Evolutionary conservation across 148 eudicot species (phyloP).

Genomic region (Oxyria digyna): DNA sequence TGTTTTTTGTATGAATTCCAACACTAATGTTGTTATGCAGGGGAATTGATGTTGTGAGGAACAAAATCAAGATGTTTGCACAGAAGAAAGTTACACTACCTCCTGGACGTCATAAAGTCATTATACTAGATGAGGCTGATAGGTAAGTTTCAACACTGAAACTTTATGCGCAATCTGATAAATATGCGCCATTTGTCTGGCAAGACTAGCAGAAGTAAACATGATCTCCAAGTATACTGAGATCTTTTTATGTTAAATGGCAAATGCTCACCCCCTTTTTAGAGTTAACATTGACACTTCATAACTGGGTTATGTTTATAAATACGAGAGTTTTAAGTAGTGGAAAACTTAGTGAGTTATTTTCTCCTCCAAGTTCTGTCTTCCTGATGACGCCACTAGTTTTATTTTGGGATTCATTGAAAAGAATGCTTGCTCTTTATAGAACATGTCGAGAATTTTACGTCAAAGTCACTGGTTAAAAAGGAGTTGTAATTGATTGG

Average conservation of each 20-base stretch:
- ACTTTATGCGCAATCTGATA: neutral
- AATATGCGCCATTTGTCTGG: neutral
- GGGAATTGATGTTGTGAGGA: constrained; percentile 96
- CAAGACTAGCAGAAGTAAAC: neutral
- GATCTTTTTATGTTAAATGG: neutral
- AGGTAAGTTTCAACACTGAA: constrained; percentile 34
- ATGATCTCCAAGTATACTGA: neutral
- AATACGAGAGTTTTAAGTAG: neutral
- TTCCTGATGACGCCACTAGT: neutral
- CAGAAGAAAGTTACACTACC: constrained; percentile 95
- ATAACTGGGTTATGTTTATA: neutral
- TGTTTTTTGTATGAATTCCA: neutral
- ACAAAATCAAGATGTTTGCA: constrained; percentile 98
- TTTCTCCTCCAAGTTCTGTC: neutral
- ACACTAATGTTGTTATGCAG: constrained; percentile 17
- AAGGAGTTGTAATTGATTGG: neutral
- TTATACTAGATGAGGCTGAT: constrained; percentile 95
- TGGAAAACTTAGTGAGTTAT: neutral
- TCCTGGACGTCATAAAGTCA: constrained; percentile 78
- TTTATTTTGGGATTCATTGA: neutral
- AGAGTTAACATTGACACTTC: neutral
- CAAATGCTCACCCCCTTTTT: neutral
- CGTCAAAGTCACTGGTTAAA: neutral
- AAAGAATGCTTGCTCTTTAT: neutral
- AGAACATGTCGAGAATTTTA: neutral